These are phyloP conservation scores for Pneumocystis wakefieldiae DNA, from an alignment of 1,139 yeast genomes.

Conservation along the genomic window DNA sequence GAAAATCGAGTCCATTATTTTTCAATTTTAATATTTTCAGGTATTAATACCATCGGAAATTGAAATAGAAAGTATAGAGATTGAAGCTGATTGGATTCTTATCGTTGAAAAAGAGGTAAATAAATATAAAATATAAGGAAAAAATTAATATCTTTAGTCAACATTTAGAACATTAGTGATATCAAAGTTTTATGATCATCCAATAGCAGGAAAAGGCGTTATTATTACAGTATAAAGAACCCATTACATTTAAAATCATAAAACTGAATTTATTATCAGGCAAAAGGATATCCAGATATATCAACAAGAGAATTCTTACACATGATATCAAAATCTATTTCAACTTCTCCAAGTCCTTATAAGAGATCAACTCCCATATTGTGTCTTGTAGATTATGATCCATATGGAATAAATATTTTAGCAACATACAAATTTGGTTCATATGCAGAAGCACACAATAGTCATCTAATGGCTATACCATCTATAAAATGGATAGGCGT, in stretches of 20 bases:
- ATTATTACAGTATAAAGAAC: slow-evolving; percentile 12
- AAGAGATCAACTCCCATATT: slow-evolving; percentile 35
- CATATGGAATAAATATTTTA: slow-evolving; percentile 52
- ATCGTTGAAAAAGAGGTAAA: slow-evolving; percentile 51
- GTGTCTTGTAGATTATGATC: slow-evolving; percentile 45
- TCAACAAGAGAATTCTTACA: slow-evolving; percentile 47
- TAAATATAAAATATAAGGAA: background rate
- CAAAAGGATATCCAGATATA: slow-evolving; percentile 61
- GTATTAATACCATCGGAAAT: slow-evolving; percentile 1
- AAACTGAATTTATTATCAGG: slow-evolving; percentile 19
- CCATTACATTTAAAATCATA: background rate
- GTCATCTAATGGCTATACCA: slow-evolving; percentile 8
- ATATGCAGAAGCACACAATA: slow-evolving; percentile 15
- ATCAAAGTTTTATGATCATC: slow-evolving; percentile 3
- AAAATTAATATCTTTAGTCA: background rate
- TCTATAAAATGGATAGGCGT: slow-evolving; percentile 24
- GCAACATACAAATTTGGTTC: slow-evolving; percentile 28
- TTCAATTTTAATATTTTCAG: background rate
- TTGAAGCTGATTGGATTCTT: slow-evolving; percentile 26
- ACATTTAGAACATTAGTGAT: slow-evolving; percentile 17
- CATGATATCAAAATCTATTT: slow-evolving; percentile 17
- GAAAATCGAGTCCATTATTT: slow-evolving; percentile 1
- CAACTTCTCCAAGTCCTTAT: slow-evolving; percentile 1
- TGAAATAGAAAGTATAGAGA: background rate
- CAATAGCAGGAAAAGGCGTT: slow-evolving; percentile 11